Base-by-base conservation (phyloP, 192 early-diverging fungal genomes). In the Mortierella antarctica region DNA sequence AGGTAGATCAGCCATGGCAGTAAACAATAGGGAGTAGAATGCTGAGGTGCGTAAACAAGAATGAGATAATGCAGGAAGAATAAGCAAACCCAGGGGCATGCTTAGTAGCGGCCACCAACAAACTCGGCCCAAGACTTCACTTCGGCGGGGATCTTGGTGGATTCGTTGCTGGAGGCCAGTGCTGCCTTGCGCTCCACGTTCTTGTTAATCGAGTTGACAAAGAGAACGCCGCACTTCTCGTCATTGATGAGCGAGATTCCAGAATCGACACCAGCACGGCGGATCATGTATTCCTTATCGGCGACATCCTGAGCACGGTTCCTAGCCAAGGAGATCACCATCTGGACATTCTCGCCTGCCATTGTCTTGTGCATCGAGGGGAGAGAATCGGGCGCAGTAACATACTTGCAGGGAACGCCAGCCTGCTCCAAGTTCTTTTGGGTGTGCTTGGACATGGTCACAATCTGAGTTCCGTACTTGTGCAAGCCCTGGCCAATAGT, bases 231-330 rank as follows among this genome's bases (percentile, higher is more conserved):
- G 80, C 95, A 96, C 73, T 97, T 92, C 85, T 93, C 88, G 78
- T 99, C 96, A 63, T 96, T 99, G 70, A 99, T 92, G 23, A 99
- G 83, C 14, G 98, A 96, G 66, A 99, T 93, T 21, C 94, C 95
- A 83, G 97, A 95, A 80, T 99, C 98, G 3, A 99, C 95, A 52
- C 97, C 98, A 81, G 96, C 94, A 77, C 98, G 89, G 66, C 98
- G 93, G 70, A 92, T 91, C 42, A 89, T 86, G 78, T 99, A 99
- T 74, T 90, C 90, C 63, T 86, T 58, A 69, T 93, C 86, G 2
- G 60, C 63, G 39, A 87, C 87, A 82, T 86, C 82, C 23, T 77
- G 70, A 4, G 93, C 88, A 49, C 92, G 90, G 52, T 85, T 85
- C 84, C 90, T 88, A 41, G 92, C 89, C 69, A 93, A 70, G 68